Evolutionary conservation across 2,329 filamentous ascomycete species (phyloP).

Genomic region (Neofusicoccum kwambonambiense): DNA sequence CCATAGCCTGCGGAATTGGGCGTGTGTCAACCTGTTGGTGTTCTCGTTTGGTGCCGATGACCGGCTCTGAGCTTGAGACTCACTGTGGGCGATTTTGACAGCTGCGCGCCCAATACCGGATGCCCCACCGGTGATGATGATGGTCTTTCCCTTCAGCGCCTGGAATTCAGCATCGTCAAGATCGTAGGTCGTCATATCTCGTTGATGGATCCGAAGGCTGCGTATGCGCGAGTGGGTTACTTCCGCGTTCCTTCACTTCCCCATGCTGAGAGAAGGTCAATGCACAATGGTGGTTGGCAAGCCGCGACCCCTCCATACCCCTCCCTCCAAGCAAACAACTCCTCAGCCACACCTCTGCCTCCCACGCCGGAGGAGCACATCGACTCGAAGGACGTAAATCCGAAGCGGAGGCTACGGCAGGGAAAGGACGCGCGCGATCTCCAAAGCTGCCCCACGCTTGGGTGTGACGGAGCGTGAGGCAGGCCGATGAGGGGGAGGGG

Average conservation of each 20-base stretch:
- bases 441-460: not conserved
- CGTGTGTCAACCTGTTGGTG: not conserved
- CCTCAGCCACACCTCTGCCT: not conserved
- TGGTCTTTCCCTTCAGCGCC: slow-evolving; percentile 22
- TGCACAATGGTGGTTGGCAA: no score
- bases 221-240: no score
- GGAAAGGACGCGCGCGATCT: not conserved
- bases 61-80: not conserved
- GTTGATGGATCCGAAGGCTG: no score
- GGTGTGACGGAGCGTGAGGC: not conserved
- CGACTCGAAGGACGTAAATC: not conserved
- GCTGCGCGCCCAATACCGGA: slow-evolving; percentile 25
- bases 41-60: no score
- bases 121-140: slow-evolving; percentile 26
- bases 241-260: no score
- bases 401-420: not conserved
- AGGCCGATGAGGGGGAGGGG: not conserved
- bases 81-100: slow-evolving; percentile 24
- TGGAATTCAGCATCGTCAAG: not conserved
- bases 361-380: not conserved
- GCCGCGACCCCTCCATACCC: not conserved
- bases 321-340: not conserved
- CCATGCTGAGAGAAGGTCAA: no score
- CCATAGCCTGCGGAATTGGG: slow-evolving; percentile 21
- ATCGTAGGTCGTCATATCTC: not conserved